phyloP scores from a whole-genome alignment of 164 flowering plant genomes.

The Aristolochia californica region DNA sequence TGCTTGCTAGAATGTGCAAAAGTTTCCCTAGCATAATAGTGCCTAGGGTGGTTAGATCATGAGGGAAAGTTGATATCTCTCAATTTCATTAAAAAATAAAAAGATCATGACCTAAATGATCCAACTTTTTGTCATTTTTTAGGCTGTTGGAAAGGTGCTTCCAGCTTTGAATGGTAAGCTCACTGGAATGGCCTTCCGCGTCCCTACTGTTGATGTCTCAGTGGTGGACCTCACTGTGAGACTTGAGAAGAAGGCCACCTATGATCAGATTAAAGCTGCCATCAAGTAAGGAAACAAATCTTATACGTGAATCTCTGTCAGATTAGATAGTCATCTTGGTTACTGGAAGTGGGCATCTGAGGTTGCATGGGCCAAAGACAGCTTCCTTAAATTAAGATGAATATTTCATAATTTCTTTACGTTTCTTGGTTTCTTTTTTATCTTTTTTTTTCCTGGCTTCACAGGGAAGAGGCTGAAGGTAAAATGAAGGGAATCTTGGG shows the following conservation, averaged over 20 bases:
- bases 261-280: constrained; percentile 54
- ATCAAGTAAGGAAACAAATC: constrained; percentile 36
- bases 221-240: constrained; percentile 75
- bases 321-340: too few species aligned
- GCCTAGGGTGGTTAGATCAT: background rate
- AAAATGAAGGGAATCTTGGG: constrained; percentile 81
- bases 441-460: background rate
- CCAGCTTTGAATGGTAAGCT: constrained; percentile 64
- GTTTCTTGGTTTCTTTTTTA: background rate
- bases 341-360: too few species aligned
- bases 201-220: constrained; percentile 63
- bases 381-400: background rate
- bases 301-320: too few species aligned
- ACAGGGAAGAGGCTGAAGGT: constrained; percentile 78
- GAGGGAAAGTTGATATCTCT: background rate
- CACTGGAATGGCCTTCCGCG: constrained; percentile 79
- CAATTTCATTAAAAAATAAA: background rate
- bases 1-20: background rate
- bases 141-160: constrained; percentile 77
- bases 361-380: too few species aligned
- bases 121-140: background rate
- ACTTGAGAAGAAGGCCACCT: constrained; percentile 49
- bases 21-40: background rate
- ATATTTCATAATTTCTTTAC: background rate
- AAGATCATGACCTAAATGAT: too few species aligned